phyloP scores from a whole-genome alignment of 495 filamentous ascomycete species.

The Podospora pseudocomata region DNA sequence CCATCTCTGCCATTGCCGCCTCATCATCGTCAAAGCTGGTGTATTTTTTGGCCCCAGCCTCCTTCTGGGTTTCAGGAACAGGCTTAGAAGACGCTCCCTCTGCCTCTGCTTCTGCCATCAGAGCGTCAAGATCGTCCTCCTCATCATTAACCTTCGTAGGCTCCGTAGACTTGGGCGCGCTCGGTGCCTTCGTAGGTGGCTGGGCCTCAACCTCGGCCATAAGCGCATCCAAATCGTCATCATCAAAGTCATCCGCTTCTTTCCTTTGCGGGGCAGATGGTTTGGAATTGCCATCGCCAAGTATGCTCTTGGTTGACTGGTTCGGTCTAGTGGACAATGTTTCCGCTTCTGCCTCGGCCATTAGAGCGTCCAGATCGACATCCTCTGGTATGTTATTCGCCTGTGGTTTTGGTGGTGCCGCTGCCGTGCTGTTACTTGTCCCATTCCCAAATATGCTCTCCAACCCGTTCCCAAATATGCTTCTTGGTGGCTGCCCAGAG shows the following conservation, averaged over 20 bases:
- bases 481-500: conserved; percentile 15
- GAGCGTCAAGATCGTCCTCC: conserved; percentile 41
- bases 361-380: conserved; percentile 50
- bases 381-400: conserved; percentile 37
- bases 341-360: conserved; percentile 44
- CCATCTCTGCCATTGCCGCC: conserved; percentile 66
- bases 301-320: conserved; percentile 14
- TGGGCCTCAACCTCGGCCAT: conserved; percentile 44
- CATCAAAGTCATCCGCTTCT: conserved; percentile 10
- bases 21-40: conserved; percentile 33
- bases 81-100: conserved; percentile 8
- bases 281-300: conserved; percentile 23
- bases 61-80: background rate
- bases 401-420: background rate
- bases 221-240: conserved; percentile 47
- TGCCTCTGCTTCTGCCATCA: conserved; percentile 46
- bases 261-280: background rate
- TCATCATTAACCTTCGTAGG: conserved; percentile 7
- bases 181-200: conserved; percentile 5
- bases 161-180: background rate
- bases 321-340: conserved; percentile 9
- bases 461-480: conserved; percentile 22
- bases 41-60: conserved; percentile 5
- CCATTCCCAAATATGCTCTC: conserved; percentile 3
- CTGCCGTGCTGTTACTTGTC: conserved; percentile 9